A percentile compares a stretch with the other conserved stretches of the same genome.
Evolutionary conservation across 169 alveolate species (phyloP).

Genomic region (Perkinsus marinus): DNA sequence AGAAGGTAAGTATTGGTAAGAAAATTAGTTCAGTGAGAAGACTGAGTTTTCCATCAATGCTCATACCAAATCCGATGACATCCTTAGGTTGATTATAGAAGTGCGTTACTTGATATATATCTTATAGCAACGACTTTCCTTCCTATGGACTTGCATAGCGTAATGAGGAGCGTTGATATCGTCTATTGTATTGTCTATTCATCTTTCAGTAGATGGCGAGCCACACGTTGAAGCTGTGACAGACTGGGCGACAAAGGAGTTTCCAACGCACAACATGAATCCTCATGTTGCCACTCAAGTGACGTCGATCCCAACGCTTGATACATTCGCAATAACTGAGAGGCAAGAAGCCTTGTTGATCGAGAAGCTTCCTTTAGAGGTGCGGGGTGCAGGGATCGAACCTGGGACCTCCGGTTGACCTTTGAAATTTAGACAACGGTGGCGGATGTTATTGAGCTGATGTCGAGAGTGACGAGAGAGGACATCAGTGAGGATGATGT

Average conservation of each 20-base stretch:
- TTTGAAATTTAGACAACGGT: not conserved
- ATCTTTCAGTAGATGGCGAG: not conserved
- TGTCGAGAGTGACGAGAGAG: not conserved
- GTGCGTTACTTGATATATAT: too few relatives aligned
- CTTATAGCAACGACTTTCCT: too few relatives aligned
- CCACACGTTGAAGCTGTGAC: not conserved
- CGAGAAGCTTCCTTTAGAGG: not conserved
- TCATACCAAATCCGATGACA: too few relatives aligned
- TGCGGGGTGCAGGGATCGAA: not conserved
- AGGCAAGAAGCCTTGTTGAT: not conserved
- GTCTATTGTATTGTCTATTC: too few relatives aligned
- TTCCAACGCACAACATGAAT: not conserved
- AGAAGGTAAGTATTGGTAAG: too few relatives aligned
- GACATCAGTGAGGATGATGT: not conserved
- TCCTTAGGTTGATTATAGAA: too few relatives aligned
- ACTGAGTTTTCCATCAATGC: too few relatives aligned
- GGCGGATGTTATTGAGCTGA: not conserved
- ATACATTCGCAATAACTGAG: not conserved
- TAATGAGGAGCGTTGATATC: too few relatives aligned
- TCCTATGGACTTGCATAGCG: too few relatives aligned
- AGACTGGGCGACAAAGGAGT: not conserved
- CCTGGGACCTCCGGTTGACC: not conserved
- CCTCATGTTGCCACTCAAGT: not conserved
- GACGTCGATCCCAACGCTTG: not conserved
- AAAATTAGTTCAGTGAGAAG: too few relatives aligned